Conservation (phyloP, 192 early-diverging fungal species). For the Rhizoclosmatium globosum region DNA sequence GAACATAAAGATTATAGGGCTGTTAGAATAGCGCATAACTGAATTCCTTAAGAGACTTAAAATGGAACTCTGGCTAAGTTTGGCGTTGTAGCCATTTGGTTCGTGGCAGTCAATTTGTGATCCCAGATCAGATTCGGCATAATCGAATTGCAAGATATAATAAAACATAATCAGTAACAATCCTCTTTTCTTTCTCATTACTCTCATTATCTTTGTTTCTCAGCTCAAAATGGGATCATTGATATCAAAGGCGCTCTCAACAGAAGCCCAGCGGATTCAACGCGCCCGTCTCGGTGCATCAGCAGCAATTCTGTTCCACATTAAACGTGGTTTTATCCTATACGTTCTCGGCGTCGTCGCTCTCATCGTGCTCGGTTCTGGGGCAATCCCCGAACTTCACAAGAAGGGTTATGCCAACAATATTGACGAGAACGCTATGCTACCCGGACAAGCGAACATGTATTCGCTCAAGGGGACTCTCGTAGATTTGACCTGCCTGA, state of each 20-base stretch:
- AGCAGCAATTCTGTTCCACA: not conserved
- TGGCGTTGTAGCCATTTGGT: no score
- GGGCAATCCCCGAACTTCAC: not conserved
- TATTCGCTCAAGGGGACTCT: conserved; percentile 15
- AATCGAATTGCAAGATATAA: no score
- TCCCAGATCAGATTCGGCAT: no score
- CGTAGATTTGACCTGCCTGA: conserved; percentile 17
- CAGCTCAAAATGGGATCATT: conserved; percentile 21
- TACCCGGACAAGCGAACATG: conserved; percentile 50
- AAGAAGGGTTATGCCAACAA: conserved; percentile 24
- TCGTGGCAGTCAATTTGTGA: no score
- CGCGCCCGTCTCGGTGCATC: conserved; percentile 3
- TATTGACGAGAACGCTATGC: conserved; percentile 60
- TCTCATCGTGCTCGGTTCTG: not conserved
- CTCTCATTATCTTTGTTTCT: no score
- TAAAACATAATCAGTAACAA: no score
- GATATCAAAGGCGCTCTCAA: conserved; percentile 14
- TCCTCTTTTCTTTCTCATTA: no score
- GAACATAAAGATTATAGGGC: no score
- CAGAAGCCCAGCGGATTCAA: conserved; percentile 28
- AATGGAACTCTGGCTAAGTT: no score
- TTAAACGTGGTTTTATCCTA: not conserved
- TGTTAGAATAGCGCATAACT: no score
- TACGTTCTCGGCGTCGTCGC: conserved; percentile 9
- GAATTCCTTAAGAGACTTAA: no score